A percentile compares a stretch with the other conserved stretches of the same genome.
Evolutionary conservation across 2,329 filamentous ascomycete species (phyloP).

Genomic region (Juglanconis oblonga): DNA sequence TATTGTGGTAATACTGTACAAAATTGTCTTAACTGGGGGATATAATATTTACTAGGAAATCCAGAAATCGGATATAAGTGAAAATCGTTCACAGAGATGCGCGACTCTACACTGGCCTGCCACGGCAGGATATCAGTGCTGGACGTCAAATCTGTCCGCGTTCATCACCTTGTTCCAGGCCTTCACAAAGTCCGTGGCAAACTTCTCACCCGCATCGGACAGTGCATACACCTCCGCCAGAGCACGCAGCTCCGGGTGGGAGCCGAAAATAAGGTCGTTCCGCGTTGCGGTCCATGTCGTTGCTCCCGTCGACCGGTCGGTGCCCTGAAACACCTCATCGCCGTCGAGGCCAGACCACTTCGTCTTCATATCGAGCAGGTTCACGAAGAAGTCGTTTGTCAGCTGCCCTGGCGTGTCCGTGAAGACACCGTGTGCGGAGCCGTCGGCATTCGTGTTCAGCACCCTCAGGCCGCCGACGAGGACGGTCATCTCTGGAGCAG

Average conservation of each 20-base stretch:
- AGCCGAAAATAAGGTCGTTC: constrained; percentile 67
- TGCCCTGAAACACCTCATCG: constrained; percentile 15
- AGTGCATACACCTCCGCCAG: constrained; percentile 67
- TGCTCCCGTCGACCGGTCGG: constrained; percentile 41
- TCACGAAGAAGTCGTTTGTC: constrained; percentile 80
- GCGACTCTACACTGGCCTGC: too few species aligned
- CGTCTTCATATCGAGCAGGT: constrained; percentile 66
- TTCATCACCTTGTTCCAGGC: constrained; percentile 76
- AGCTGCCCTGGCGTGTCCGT: constrained; percentile 66
- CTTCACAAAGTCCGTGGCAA: constrained; percentile 67
- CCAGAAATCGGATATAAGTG: not conserved
- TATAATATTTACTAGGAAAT: too few species aligned
- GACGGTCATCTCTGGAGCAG: constrained; percentile 68
- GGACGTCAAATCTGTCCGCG: constrained; percentile 63
- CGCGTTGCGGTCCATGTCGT: constrained; percentile 70
- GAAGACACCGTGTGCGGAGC: constrained; percentile 64
- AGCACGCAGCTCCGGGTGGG: constrained; percentile 71
- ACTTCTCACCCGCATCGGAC: constrained; percentile 58
- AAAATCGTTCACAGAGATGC: too few species aligned
- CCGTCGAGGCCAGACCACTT: constrained; percentile 44
- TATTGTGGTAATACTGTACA: too few species aligned
- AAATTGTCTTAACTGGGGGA: too few species aligned
- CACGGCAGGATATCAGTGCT: not conserved
- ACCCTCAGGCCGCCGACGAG: constrained; percentile 70
- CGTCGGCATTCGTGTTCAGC: constrained; percentile 69